Conservation (phyloP, 352 stramenopile species). For the Phytopythium chamaehyphon region DNA sequence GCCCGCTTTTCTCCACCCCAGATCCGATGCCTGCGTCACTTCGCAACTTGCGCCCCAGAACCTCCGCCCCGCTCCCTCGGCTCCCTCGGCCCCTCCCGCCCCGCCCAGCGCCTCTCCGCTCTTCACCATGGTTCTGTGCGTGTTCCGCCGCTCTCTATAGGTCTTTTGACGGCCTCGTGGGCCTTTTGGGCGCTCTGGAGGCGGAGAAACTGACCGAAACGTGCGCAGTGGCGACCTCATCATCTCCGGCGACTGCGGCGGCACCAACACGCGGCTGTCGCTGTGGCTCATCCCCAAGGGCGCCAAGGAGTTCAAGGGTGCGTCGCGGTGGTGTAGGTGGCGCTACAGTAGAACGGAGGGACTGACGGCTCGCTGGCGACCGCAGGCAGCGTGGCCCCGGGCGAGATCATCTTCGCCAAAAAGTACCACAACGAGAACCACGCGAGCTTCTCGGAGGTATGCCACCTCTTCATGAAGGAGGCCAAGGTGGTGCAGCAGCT, state of each 20-base stretch:
- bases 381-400: conserved; percentile 63
- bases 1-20: too few species aligned
- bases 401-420: conserved; percentile 80
- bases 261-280: conserved; percentile 95
- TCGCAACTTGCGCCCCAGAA: not conserved
- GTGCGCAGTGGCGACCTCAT: conserved; percentile 60
- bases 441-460: conserved; percentile 82
- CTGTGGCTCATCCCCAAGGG: conserved; percentile 77
- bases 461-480: conserved; percentile 92
- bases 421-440: conserved; percentile 87
- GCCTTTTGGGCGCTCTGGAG: not conserved
- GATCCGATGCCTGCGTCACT: not conserved
- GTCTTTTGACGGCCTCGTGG: not conserved
- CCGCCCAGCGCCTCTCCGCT: not conserved
- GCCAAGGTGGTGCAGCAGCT: conserved; percentile 71
- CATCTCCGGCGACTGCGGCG: conserved; percentile 94
- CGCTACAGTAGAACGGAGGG: conserved; percentile 7
- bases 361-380: not conserved
- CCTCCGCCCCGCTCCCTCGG: too few species aligned
- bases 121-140: not conserved
- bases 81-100: not conserved
- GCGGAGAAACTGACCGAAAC: not conserved
- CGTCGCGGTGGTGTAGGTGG: conserved; percentile 1
- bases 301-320: conserved; percentile 52
- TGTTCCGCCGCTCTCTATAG: not conserved